These are phyloP conservation scores for Gracilariopsis chorda DNA, from an alignment of 23 red algal species.

Conservation along the genomic window DNA sequence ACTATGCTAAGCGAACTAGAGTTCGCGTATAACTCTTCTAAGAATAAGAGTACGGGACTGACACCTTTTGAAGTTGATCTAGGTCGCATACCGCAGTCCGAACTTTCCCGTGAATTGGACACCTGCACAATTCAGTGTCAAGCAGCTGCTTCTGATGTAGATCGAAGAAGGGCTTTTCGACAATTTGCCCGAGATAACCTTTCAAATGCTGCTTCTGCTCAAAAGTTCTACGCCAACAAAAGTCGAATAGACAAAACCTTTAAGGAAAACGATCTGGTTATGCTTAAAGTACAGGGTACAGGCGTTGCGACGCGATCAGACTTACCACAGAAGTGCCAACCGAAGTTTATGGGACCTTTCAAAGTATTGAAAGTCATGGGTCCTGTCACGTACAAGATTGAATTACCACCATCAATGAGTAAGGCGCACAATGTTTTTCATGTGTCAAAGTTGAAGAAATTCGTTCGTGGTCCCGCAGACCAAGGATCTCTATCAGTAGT, in stretches of 20 bases:
- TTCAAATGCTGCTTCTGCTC: not conserved
- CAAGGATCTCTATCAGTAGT: not conserved
- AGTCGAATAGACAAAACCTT: conserved; percentile 9
- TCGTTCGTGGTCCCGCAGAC: not conserved
- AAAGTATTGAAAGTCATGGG: conserved; percentile 22
- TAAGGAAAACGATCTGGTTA: not conserved
- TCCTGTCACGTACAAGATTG: conserved; percentile 18
- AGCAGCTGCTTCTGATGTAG: not conserved
- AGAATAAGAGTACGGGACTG: conserved; percentile 13
- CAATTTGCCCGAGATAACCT: conserved; percentile 5
- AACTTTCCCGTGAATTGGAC: not conserved
- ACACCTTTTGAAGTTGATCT: conserved; percentile 32
- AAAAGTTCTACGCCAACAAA: conserved; percentile 15
- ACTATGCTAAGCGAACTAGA: conserved; percentile 5
- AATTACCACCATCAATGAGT: conserved; percentile 50
- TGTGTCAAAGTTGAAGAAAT: conserved; percentile 17
- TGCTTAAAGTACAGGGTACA: not conserved
- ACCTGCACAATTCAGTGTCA: not conserved
- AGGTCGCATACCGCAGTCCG: not conserved
- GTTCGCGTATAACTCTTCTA: not conserved
- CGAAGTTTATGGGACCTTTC: conserved; percentile 40
- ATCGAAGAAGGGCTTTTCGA: not conserved
- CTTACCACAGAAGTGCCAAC: conserved; percentile 31
- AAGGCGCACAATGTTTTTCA: conserved; percentile 47
- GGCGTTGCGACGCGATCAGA: not conserved